Base-by-base conservation (phyloP, 345 rosid genomes). In the Isatis tinctoria region DNA sequence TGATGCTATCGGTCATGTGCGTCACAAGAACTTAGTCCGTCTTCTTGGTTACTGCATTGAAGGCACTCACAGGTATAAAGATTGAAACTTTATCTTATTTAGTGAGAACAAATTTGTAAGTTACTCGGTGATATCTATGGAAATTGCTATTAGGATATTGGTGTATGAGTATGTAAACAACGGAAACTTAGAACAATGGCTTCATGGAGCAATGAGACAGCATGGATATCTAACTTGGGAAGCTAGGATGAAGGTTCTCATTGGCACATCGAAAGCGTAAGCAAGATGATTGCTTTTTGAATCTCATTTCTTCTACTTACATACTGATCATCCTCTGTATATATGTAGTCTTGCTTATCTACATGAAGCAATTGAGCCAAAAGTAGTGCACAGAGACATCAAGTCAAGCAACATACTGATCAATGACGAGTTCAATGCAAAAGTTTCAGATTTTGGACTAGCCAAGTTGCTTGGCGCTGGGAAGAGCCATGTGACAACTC, bases 351-450 rank as follows among this genome's bases (percentile, higher is more conserved):
- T 95, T 81, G 96, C 97, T 12, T 95, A 95, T 79, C 81, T 95
- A 64, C 99, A 95, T 44, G 99, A 95, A 80, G 97, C 99, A 64
- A 90, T 94, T 73, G 99, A 94, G 78, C 99, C 99, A 61, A 94
- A 94, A 77, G 98, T 95, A 74, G 99, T 92, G 44, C 99, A 95
- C 48, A 85, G 99, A 58, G 99, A 95, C 83, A 92, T 95, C 30
- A 95, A 95, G 74, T 95, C 99, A 3, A 95, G 99, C 68, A 95
- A 95, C 68, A 88, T 95, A 73, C 83, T 95, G 61, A 88, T 95
- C 24, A 91, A 92, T 22, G 91, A 90, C 36, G 91, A 90, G 36
- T 95, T 95, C 78, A 88, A 87, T 33, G 88, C 98, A 73, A 95
- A 95, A 71, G 87, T 95, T 65, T 95, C 99, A 17, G 97, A 95